Evolutionary conservation across 1,284 basidiomycete species (phyloP), one percentile per base, ranked within the genome.

Genomic region (Cryptococcus sp.): DNA sequence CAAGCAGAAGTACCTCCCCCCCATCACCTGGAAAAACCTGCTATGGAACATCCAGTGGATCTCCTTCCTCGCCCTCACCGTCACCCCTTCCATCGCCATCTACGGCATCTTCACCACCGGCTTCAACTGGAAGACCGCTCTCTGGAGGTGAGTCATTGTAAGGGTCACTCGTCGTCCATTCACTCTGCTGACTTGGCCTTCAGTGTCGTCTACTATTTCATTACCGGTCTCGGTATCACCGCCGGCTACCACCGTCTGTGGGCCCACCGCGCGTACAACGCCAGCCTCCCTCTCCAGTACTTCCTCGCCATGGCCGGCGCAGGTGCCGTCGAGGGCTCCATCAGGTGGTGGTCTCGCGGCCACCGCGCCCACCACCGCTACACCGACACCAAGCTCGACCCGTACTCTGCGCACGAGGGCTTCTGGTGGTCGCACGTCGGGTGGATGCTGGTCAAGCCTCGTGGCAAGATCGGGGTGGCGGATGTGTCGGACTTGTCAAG

Each of bases 341-440:
- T 94, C 78, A 87, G 87, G 73, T 95, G 91, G 92, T 95, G 92
- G 92, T 85, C 85, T n/a, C 84, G 91, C 47, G 90, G 89, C 57
- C 91, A 95, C 80, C 87, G 92, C 61, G 90, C 92, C 9, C 91
- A 95, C 78, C 91, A 94, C 76, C 84, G 91, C 51, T 94, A 95
- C 80, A 95, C 91, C 71, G 93, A 96, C 79, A 95, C 92, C 67
- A 88, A 93, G 57, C 87, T 96, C 59, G 91, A 95, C 79, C 93
- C 91, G 0, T 96, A 95, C 80, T 88, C 88, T 61, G 91, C 92
- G 3, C 87, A 91, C 78, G 84, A 87, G 70, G 93, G 92, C 57
- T 80, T 81, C 69, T 79, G 77, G 70, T 79, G 84, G 80, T 85
- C 88, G 0, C 92, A 95, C 71, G 80, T 94, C 60, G 91, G 91